Percentiles rank a stretch among this genome's conserved stretches.
Evolutionary conservation across 805 yeast genomes (phyloP).

Genomic region (Pichia kluyveri): DNA sequence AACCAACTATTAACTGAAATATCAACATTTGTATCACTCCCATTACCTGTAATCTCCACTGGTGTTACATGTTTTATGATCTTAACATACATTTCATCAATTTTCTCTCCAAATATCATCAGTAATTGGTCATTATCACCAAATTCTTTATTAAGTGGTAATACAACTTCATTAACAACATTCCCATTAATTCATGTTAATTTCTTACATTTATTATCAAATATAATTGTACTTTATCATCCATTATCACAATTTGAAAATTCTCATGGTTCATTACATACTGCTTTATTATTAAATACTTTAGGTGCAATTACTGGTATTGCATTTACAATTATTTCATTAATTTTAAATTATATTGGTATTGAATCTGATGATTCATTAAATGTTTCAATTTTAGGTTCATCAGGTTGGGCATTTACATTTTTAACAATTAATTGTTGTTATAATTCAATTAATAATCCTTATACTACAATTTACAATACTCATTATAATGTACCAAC

Average conservation of each 20-base stretch:
- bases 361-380: constrained; percentile 44
- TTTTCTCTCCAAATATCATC: constrained; percentile 19
- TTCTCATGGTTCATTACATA: constrained; percentile 73
- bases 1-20: too few species aligned
- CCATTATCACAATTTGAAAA: constrained; percentile 61
- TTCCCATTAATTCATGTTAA: constrained; percentile 66
- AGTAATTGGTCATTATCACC: constrained; percentile 45
- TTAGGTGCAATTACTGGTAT: constrained; percentile 62
- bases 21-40: background rate
- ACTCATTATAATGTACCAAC: constrained; percentile 47
- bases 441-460: constrained; percentile 16
- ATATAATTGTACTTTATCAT: constrained; percentile 46
- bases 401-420: constrained; percentile 69
- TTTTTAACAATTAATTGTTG: constrained; percentile 55
- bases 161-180: constrained; percentile 50
- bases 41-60: constrained; percentile 7
- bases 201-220: constrained; percentile 51
- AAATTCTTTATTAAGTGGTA: constrained; percentile 35
- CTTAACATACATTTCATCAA: constrained; percentile 32
- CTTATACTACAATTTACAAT: constrained; percentile 17
- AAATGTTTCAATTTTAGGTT: constrained; percentile 48
- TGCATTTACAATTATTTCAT: constrained; percentile 43
- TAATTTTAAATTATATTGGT: constrained; percentile 44
- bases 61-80: constrained; percentile 35
- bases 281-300: constrained; percentile 71